Evolutionary conservation across 1,284 basidiomycete genomes (phyloP), one percentile per base, ranked within the genome.

Genomic region (Athelia sp.): DNA sequence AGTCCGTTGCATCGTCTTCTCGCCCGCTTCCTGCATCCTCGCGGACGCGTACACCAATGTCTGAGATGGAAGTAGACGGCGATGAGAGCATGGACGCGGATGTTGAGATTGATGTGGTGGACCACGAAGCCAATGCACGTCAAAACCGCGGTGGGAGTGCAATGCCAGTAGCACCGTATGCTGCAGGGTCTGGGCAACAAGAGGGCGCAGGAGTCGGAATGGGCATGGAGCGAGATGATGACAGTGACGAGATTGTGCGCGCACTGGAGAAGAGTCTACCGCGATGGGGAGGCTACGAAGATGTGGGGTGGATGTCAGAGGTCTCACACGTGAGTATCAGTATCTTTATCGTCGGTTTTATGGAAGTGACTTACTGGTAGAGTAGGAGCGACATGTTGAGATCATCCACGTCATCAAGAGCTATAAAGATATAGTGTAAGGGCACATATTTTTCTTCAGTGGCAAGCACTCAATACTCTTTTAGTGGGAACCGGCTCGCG

Each of bases 231-330:
- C 66, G 75, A 38, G 82, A 86, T 58, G 76, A 75, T 4, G 82
- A 83, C 58, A 81, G 76, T 59, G 84, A 86, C 54, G 81, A 85
- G 53, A 83, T 90, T 60, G 76, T 87, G 47, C 74, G 74, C 53
- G 83, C 87, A 62, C 73, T 90, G 47, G 88, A 90, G 67, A 80
- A 76, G 54, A 79, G 77, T 9, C 62, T 90, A 23, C 85, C 84
- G 4, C 70, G 76, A 52, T 87, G 84, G 84, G 71, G 78, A 57
- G 83, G 85, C 2, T 77, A 82, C 58, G 76, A 73, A 26, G 80
- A 82, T 47, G 69, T 76, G 43, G 88, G 87, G 0, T 91, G 87
- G 87, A 76, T 78, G 68, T 71, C 74, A 29, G 75, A 79, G 40
- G 66, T 75, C 2, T 63, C 69, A 52, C 68, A 73, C 53, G 84